These are phyloP conservation scores for Trebouxia sp. DNA, from an alignment of 139 green algal genomes.

Conservation along the genomic window DNA sequence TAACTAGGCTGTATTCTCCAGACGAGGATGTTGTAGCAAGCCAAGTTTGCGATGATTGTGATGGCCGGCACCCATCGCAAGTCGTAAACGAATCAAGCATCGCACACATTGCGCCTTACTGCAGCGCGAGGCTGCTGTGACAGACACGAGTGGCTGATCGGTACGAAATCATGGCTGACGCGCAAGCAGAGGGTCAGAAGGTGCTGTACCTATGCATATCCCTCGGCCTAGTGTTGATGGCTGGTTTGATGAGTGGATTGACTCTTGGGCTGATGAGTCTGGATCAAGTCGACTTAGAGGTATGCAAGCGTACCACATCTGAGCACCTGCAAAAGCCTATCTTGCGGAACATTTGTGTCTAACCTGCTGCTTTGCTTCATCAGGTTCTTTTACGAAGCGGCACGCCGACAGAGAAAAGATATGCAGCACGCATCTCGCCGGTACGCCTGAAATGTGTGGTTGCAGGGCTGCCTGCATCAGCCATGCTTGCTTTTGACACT, in stretches of 20 bases:
- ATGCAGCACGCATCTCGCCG: conserved; percentile 36
- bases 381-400: conserved; percentile 52
- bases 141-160: not conserved
- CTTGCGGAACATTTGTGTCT: no score
- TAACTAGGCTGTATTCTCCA: not conserved
- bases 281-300: conserved; percentile 64
- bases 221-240: not conserved
- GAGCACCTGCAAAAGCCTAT: no score
- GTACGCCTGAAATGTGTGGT: not conserved
- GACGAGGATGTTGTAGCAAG: no score
- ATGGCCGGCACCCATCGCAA: no score
- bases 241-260: conserved; percentile 45
- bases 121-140: no score
- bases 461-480: not conserved
- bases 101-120: no score
- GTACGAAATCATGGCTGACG: not conserved
- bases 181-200: not conserved
- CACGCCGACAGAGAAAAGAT: conserved; percentile 34
- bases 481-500: not conserved
- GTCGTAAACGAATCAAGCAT: no score
- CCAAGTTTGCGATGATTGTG: no score
- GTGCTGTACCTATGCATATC: not conserved
- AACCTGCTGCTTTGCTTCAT: not conserved
- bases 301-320: not conserved
- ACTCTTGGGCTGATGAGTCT: conserved; percentile 66